These are phyloP conservation scores for Nymphaea colorata DNA, from an alignment of 164 flowering plant species.

Conservation along the genomic window DNA sequence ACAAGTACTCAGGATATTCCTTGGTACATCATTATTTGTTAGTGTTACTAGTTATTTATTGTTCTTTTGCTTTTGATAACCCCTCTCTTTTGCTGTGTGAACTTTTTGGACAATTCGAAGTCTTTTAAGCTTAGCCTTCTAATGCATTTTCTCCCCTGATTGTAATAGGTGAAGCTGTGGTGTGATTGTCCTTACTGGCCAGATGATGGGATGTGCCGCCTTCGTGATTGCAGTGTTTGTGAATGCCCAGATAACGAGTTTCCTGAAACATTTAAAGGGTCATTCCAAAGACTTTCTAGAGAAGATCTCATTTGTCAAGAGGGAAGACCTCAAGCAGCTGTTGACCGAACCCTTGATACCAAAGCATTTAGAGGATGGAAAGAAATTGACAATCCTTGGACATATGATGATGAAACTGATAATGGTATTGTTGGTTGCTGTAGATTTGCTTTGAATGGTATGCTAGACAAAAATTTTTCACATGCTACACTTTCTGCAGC, in stretches of 20 bases:
- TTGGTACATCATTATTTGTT: no score
- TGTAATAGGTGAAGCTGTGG: constrained; percentile 73
- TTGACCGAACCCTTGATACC: constrained; percentile 84
- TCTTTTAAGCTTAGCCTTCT: neutral
- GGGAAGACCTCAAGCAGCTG: constrained; percentile 80
- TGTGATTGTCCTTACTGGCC: constrained; percentile 99
- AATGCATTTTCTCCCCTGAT: neutral
- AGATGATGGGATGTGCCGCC: constrained; percentile 97
- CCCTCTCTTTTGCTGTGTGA: no score
- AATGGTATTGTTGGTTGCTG: constrained; percentile 32
- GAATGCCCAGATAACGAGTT: constrained; percentile 95
- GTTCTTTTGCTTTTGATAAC: no score
- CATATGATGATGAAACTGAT: constrained; percentile 93
- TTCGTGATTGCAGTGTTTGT: constrained; percentile 97
- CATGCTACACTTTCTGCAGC: constrained; percentile 30
- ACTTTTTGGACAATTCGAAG: no score
- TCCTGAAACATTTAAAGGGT: constrained; percentile 73
- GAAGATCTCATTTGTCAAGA: constrained; percentile 84
- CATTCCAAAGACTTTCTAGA: constrained; percentile 31
- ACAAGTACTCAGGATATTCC: no score
- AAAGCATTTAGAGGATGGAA: constrained; percentile 86
- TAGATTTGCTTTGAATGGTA: neutral
- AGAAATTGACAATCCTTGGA: constrained; percentile 95
- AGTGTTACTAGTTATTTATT: no score
- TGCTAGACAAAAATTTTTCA: neutral